phyloP scores from a whole-genome alignment of 768 basidiomycete genomes.

The Rickenella mellea region DNA sequence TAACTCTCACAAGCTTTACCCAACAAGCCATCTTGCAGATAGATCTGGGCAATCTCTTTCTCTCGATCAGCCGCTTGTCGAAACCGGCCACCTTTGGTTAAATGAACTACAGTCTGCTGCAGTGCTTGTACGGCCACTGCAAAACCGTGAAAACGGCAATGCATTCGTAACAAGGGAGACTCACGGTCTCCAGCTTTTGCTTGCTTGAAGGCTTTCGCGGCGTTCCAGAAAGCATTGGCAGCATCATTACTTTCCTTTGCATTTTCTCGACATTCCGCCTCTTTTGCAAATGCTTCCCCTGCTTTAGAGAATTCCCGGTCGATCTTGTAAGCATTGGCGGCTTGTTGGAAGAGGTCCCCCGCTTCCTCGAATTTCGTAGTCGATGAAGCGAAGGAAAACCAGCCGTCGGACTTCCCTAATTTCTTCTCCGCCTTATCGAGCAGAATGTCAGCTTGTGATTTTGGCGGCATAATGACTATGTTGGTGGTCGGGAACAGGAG shows the following conservation, averaged over 20 bases:
- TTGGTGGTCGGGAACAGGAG: conserved; percentile 21
- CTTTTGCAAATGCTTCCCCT: conserved; percentile 85
- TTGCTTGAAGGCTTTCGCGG: conserved; percentile 92
- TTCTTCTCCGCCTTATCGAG: conserved; percentile 93
- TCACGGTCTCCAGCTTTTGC: conserved; percentile 68
- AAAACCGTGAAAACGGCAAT: not conserved
- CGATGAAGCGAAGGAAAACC: conserved; percentile 84
- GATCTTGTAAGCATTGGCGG: conserved; percentile 87
- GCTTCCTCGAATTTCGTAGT: conserved; percentile 89
- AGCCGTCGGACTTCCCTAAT: conserved; percentile 68
- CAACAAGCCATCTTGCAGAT: conserved; percentile 79
- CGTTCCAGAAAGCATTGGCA: conserved; percentile 99
- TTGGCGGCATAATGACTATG: conserved; percentile 47
- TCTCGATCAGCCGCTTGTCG: conserved; percentile 96
- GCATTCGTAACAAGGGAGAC: conserved; percentile 18
- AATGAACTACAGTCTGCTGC: conserved; percentile 72
- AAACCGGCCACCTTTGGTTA: conserved; percentile 82
- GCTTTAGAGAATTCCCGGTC: conserved; percentile 89
- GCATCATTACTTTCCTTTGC: conserved; percentile 87
- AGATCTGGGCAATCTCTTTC: conserved; percentile 93
- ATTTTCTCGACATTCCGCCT: conserved; percentile 89
- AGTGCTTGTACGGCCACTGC: conserved; percentile 86
- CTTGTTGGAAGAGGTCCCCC: conserved; percentile 90
- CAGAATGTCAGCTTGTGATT: conserved; percentile 67
- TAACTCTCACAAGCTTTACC: conserved; percentile 86